Conservation (phyloP, 129 eudicot genomes). For the Flaveria robusta region DNA sequence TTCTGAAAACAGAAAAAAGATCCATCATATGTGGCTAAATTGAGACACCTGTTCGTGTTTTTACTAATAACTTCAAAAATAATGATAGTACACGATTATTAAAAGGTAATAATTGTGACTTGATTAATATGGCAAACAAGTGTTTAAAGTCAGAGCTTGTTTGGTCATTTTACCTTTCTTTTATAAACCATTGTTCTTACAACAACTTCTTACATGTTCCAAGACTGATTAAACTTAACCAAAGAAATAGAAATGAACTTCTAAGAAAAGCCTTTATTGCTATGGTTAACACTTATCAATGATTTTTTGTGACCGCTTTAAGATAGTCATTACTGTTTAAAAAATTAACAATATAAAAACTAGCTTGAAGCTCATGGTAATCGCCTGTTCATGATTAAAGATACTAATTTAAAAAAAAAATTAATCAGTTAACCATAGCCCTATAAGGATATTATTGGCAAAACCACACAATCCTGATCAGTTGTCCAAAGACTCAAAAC, state of each 20-base stretch:
- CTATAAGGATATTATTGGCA: not conserved
- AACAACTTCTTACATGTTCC: not conserved
- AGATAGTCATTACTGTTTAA: not conserved
- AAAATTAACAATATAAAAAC: not conserved
- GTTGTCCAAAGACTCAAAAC: not conserved
- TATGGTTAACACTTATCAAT: constrained; percentile 6
- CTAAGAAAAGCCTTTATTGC: not conserved
- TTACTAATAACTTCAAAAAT: not conserved
- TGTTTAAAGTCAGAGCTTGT: not conserved
- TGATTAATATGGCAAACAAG: not conserved
- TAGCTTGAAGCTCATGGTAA: not conserved
- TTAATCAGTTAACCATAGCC: not conserved
- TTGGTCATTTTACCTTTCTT: not conserved
- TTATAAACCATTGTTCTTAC: not conserved
- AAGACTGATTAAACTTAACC: not conserved
- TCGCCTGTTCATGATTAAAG: not conserved
- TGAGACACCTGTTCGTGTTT: not conserved
- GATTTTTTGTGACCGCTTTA: not conserved
- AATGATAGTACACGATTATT: not conserved
- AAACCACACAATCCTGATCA: not conserved
- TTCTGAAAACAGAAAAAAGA: not conserved
- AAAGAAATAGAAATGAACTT: not conserved
- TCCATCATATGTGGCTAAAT: not conserved
- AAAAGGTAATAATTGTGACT: not conserved
- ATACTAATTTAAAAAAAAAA: not conserved